These are phyloP conservation scores for Arxiozyma telluris DNA, from an alignment of 1,139 yeast genomes.

Conservation along the genomic window DNA sequence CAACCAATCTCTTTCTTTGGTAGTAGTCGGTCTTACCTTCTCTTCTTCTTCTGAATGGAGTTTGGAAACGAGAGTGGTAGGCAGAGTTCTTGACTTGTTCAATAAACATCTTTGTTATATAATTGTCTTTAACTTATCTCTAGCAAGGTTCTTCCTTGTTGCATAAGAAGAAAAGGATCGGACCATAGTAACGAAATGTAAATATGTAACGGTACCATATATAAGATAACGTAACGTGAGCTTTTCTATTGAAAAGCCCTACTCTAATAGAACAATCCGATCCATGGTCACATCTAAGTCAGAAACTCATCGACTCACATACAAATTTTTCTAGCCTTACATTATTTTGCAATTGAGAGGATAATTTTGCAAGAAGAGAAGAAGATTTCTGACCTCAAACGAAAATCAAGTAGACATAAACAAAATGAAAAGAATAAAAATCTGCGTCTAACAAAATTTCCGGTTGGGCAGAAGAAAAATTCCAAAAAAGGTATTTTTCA, in stretches of 20 bases:
- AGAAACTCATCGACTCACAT: background rate
- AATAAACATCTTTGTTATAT: constrained; percentile 52
- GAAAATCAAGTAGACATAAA: too few species aligned
- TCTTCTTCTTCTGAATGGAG: constrained; percentile 99
- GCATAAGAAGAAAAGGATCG: too few species aligned
- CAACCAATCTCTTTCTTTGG: constrained; percentile 99
- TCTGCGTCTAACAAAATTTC: background rate
- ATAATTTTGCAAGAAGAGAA: too few species aligned
- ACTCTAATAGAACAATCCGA: too few species aligned
- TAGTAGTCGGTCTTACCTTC: constrained; percentile 99
- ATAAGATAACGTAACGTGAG: too few species aligned
- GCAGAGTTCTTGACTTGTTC: constrained; percentile 70
- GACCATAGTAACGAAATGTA: background rate
- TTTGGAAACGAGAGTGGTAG: constrained; percentile 99
- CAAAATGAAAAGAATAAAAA: too few species aligned
- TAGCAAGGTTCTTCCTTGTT: constrained; percentile 1
- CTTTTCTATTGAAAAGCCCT: too few species aligned
- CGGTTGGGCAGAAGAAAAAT: background rate
- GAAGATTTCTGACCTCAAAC: too few species aligned
- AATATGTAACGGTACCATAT: background rate
- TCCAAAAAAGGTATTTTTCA: background rate
- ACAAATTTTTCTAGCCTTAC: background rate
- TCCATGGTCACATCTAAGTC: background rate
- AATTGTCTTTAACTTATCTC: constrained; percentile 5
- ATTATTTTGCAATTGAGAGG: background rate